phyloP scores from a whole-genome alignment of 495 filamentous ascomycete genomes.

The Penicillium lagena region DNA sequence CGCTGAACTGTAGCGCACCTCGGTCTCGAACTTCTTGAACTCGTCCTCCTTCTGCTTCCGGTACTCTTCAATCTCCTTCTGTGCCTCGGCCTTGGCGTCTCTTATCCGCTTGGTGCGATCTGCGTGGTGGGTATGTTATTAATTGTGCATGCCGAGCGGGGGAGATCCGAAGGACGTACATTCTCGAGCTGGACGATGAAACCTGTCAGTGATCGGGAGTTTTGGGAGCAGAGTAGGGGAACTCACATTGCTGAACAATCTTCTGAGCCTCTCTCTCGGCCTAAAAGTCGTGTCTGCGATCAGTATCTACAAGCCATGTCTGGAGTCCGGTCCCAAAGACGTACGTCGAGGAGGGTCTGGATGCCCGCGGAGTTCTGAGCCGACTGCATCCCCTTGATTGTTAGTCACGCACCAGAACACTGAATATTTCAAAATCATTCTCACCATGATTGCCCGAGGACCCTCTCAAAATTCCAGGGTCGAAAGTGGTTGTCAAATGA shows the following conservation, averaged over 20 bases:
- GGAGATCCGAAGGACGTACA: slow-evolving; percentile 40
- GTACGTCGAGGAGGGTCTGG: slow-evolving; percentile 96
- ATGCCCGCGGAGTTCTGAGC: slow-evolving; percentile 98
- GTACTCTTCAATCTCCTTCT: slow-evolving; percentile 98
- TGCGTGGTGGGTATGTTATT: slow-evolving; percentile 37
- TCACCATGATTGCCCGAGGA: slow-evolving; percentile 32
- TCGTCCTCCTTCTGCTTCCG: slow-evolving; percentile 83
- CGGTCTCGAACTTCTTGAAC: slow-evolving; percentile 88
- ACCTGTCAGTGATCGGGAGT: slow-evolving; percentile 22
- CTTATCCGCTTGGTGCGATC: slow-evolving; percentile 96
- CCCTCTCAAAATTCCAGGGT: slow-evolving; percentile 8
- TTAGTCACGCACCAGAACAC: slow-evolving; percentile 5
- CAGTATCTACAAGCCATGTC: slow-evolving; percentile 14
- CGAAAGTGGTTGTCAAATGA: slow-evolving; percentile 3
- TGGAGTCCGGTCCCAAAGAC: slow-evolving; percentile 20
- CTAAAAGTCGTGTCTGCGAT: slow-evolving; percentile 36
- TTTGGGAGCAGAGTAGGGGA: not conserved
- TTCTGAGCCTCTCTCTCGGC: slow-evolving; percentile 98
- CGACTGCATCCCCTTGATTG: slow-evolving; percentile 52
- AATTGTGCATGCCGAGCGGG: slow-evolving; percentile 8
- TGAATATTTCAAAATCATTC: not conserved
- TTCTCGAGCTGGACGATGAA: slow-evolving; percentile 55
- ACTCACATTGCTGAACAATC: slow-evolving; percentile 89
- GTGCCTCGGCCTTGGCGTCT: slow-evolving; percentile 89
- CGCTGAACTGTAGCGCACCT: slow-evolving; percentile 49